Base-by-base conservation (phyloP, 106 monocot species). In the Dendrobium catenatum region DNA sequence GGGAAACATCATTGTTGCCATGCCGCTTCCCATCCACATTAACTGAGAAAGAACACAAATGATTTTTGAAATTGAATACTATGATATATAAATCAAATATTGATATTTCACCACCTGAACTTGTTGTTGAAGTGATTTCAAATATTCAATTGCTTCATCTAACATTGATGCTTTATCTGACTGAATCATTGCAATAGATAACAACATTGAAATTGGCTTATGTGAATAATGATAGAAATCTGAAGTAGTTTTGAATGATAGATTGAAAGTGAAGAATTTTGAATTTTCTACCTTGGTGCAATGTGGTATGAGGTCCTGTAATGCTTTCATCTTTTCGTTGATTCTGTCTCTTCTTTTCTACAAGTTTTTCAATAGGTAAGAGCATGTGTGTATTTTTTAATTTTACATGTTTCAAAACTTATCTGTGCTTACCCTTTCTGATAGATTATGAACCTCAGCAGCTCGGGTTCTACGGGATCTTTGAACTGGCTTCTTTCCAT, bases 11-110 rank as follows among this genome's bases (percentile, higher is more conserved):
- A 98, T 88, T 24, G 89, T 92, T 20, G 88, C 86, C 92, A 98
- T 98, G 54, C 89, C 91, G 72, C 89, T 81, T 24, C 94, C 94
- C 94, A 98, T 98, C 94, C 94, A 94, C 94, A 98, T 90, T 68
- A 94, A 85, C 92, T 98, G 85, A 48, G 46, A 70, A 70, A 80
- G 11, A 3, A 40, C 3, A 70, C 1, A 37, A 70, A 70, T 70
- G 9, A 13, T 4, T 24, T 24, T 24, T 66, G 64, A 66, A 26
- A 24, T 66, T 24, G 64, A 66, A 5, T 26, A 66, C 5, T 26
- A 66, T 66, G 26, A 66, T 15, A 66, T 17, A 58, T n/a, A 15
- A 66, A 66, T 66, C 10, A 66, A 1, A 66, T 26, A 66, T 15
- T 72, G 72, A 72, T 40, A 43, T 74, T 44, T 74, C 74, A 80